Evolutionary conservation across 148 eudicot species (phyloP), one percentile per base, ranked within the genome.

Genomic region (Cornus suecica): DNA sequence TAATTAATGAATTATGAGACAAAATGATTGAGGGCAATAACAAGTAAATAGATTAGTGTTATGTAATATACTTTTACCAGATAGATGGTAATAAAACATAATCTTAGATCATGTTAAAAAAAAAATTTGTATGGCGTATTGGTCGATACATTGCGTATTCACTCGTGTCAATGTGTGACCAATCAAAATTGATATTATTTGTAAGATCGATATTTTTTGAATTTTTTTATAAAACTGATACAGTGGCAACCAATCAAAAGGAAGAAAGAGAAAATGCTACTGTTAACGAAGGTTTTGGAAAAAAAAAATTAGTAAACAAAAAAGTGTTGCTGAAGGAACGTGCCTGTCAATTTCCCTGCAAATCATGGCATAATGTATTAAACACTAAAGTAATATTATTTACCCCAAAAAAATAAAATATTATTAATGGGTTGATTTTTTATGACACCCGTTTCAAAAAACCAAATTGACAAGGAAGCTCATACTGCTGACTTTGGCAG

Each of bases 281-380:
- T 26, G 65, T 56, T 64, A 71, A 71, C 30, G 58, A 71, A 41
- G 63, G 31, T 26, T 14, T 24, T n/a, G n/a, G n/a, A n/a, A 65
- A 6, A 58, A 58, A 15, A 58, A 58, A 58, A 58, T 5, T 13
- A 48, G 0, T n/a, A 11, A 48, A 58, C 62, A 20, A 61, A 72
- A 34, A 72, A 34, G 67, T 62, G 54, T n/a, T n/a, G 65, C 34
- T n/a, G 75, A 58, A 72, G 41, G 31, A 72, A 73, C 31, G 67
- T 61, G 67, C 52, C 66, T 32, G 0, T 61, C 75, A 62, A 73
- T 25, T 4, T 5, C 31, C 68, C 26, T 8, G 56, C 23, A 67
- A 73, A 73, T 73, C 76, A 37, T 34, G 26, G 3, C 68, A 61
- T 62, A 37, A 34, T 30, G 66, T 58, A 72, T 32, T 5, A 56